phyloP scores from a whole-genome alignment of 2,329 filamentous ascomycete species.

The Neophaeococcomyces mojaviensis region DNA sequence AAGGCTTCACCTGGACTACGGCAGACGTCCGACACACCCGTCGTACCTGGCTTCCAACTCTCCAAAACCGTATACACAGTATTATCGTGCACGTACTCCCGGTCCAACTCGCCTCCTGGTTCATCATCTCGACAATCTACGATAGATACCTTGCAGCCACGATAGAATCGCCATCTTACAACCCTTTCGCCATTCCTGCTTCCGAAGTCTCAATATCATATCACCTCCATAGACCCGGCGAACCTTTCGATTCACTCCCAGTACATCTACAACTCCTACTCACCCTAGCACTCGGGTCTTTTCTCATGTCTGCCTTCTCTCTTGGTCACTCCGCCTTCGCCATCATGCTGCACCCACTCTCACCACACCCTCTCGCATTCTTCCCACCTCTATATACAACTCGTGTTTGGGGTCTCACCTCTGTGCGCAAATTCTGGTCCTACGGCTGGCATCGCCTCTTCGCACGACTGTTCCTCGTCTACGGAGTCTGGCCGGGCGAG shows the following conservation, averaged over 20 bases:
- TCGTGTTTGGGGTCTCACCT: constrained; percentile 34
- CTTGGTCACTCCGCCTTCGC: constrained; percentile 36
- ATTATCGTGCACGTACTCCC: constrained; percentile 33
- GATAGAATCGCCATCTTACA: constrained; percentile 18
- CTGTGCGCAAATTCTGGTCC: constrained; percentile 36
- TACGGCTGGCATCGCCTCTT: constrained; percentile 41
- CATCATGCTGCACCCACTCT: constrained; percentile 32
- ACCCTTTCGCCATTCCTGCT: not conserved
- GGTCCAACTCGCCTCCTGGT: constrained; percentile 30
- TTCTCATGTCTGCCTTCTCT: constrained; percentile 38
- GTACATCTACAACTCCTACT: constrained; percentile 30
- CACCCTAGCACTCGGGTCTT: constrained; percentile 35
- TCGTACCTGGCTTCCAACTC: constrained; percentile 37
- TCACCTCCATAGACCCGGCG: not conserved
- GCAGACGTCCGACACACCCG: constrained; percentile 39
- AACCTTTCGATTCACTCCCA: constrained; percentile 31
- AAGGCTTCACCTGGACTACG: constrained; percentile 40
- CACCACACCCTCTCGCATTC: constrained; percentile 35
- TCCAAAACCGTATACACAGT: constrained; percentile 33
- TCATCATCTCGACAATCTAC: constrained; percentile 30
- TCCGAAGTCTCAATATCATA: not conserved
- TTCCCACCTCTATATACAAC: constrained; percentile 40
- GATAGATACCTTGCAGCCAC: constrained; percentile 14
- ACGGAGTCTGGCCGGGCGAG: constrained; percentile 40
- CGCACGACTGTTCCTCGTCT: constrained; percentile 38